A percentile compares a stretch with the other conserved stretches of the same genome.
Evolutionary conservation across 257 asterid genomes (phyloP).

Genomic region (Solanum acaule): DNA sequence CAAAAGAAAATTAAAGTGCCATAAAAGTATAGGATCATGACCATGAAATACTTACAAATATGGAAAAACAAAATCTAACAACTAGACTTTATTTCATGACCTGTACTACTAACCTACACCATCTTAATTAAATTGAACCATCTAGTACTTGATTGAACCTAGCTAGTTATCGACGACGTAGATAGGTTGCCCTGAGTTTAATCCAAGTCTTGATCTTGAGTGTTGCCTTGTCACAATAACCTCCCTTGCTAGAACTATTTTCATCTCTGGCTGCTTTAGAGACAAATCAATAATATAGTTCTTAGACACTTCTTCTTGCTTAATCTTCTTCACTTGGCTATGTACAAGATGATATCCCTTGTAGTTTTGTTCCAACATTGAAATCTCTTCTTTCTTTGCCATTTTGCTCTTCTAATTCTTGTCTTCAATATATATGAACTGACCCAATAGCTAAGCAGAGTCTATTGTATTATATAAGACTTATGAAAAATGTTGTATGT

Average conservation of each 20-base stretch:
- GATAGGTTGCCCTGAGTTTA: background rate
- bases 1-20: background rate
- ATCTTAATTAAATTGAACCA: too few species aligned
- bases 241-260: background rate
- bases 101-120: background rate
- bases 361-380: background rate
- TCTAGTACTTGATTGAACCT: background rate
- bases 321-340: slow-evolving; percentile 10
- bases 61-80: background rate
- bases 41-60: background rate
- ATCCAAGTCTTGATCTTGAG: slow-evolving; percentile 3
- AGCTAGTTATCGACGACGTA: background rate
- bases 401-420: background rate
- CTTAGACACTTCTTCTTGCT: background rate
- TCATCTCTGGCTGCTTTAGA: background rate
- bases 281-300: background rate
- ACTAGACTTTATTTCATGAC: background rate
- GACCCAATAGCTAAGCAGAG: background rate
- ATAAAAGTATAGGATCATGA: background rate
- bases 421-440: background rate
- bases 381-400: background rate
- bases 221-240: background rate
- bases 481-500: background rate
- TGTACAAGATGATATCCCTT: background rate
- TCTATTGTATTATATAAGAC: background rate